Conservation (phyloP, 495 filamentous ascomycete species). For the Daldinia bambusicola region DNA sequence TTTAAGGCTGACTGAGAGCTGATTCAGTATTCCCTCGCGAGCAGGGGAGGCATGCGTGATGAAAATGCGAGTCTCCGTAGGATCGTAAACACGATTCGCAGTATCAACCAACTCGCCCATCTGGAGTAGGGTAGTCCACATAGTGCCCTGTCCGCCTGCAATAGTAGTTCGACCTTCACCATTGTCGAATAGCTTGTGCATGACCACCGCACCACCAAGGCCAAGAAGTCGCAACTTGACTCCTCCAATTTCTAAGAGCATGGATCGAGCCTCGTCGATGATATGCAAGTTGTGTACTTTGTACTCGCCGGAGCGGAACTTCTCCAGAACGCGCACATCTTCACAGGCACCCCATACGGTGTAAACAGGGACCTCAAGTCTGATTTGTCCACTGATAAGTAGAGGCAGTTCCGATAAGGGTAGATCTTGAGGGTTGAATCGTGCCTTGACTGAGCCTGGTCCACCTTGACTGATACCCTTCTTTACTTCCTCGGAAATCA, state of each 20-base stretch:
- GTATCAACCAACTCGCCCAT: slow-evolving; percentile 99
- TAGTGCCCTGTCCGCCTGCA: slow-evolving; percentile 97
- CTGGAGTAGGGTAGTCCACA: slow-evolving; percentile 99
- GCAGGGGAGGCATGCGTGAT: slow-evolving; percentile 98
- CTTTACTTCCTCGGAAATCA: slow-evolving; percentile 88
- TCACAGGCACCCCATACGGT: slow-evolving; percentile 99
- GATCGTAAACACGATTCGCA: slow-evolving; percentile 97
- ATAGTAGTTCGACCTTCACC: slow-evolving; percentile 98
- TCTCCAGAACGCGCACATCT: slow-evolving; percentile 97
- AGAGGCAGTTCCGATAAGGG: slow-evolving; percentile 93
- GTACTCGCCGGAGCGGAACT: slow-evolving; percentile 97
- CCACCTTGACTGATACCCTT: slow-evolving; percentile 74
- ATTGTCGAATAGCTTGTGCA: slow-evolving; percentile 99
- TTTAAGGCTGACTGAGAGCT: slow-evolving; percentile 96
- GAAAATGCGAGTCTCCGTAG: slow-evolving; percentile 97
- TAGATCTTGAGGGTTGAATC: slow-evolving; percentile 80
- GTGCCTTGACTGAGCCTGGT: slow-evolving; percentile 77
- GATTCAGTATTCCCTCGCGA: slow-evolving; percentile 95
- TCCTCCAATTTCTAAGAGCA: slow-evolving; percentile 91
- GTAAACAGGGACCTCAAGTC: slow-evolving; percentile 95
- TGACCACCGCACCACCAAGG: slow-evolving; percentile 95
- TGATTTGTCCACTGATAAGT: slow-evolving; percentile 87
- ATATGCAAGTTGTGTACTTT: slow-evolving; percentile 98
- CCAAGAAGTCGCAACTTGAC: slow-evolving; percentile 96
- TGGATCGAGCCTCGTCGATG: slow-evolving; percentile 96